phyloP scores from a whole-genome alignment of 768 basidiomycete species.

The Lentinula detonsa region DNA sequence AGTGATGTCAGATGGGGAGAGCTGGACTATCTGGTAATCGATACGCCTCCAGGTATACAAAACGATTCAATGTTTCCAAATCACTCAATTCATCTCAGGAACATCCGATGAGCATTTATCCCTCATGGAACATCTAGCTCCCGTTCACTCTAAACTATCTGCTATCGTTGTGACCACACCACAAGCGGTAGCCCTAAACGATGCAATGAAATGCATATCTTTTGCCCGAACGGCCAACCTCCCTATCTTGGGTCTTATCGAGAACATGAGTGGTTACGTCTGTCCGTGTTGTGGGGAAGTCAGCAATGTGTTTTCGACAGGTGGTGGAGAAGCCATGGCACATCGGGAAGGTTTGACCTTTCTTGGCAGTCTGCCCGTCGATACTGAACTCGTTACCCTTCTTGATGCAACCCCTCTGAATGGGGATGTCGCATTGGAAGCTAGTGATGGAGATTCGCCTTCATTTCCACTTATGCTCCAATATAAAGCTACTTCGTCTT shows the following conservation, averaged over 20 bases:
- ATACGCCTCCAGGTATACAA: slow-evolving; percentile 89
- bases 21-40: slow-evolving; percentile 87
- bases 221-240: slow-evolving; percentile 87
- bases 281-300: slow-evolving; percentile 97
- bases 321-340: slow-evolving; percentile 89
- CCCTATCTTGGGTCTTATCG: slow-evolving; percentile 86
- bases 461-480: slow-evolving; percentile 48
- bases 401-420: slow-evolving; percentile 60
- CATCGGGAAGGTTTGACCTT: slow-evolving; percentile 65
- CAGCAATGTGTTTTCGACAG: slow-evolving; percentile 90
- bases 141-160: slow-evolving; percentile 69
- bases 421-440: slow-evolving; percentile 13
- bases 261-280: slow-evolving; percentile 98
- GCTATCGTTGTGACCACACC: slow-evolving; percentile 95
- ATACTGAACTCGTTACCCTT: slow-evolving; percentile 82
- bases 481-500: slow-evolving; percentile 67
- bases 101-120: slow-evolving; percentile 99
- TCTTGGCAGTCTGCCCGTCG: slow-evolving; percentile 87
- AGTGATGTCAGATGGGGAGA: slow-evolving; percentile 95
- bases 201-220: slow-evolving; percentile 93
- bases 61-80: neutral
- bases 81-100: slow-evolving; percentile 40
- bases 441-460: neutral
- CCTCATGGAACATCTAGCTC: slow-evolving; percentile 87
- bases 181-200: slow-evolving; percentile 92